These are phyloP conservation scores for Hypoxylon sp. DNA, from an alignment of 2,329 filamentous ascomycete genomes.

Conservation along the genomic window DNA sequence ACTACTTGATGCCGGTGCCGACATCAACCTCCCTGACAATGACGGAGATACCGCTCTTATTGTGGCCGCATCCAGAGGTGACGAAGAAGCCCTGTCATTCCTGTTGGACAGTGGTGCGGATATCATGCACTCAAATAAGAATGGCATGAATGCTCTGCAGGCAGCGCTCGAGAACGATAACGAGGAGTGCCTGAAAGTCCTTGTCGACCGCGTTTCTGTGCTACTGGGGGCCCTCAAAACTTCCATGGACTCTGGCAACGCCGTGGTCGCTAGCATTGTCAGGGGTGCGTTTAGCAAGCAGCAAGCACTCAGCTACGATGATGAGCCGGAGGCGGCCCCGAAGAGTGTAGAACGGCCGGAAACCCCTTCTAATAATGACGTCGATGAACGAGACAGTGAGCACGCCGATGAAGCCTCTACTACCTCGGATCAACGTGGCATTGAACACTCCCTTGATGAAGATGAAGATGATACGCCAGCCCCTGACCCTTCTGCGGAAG, in stretches of 20 bases:
- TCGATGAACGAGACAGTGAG: conserved; percentile 9
- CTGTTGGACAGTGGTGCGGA: conserved; percentile 55
- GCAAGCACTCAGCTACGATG: conserved; percentile 51
- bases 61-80: conserved; percentile 52
- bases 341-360: conserved; percentile 3
- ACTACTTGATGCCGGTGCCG: conserved; percentile 55
- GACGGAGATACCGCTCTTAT: conserved; percentile 58
- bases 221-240: conserved; percentile 51
- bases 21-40: conserved; percentile 55
- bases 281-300: conserved; percentile 47
- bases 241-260: conserved; percentile 51
- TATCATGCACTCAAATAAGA: conserved; percentile 52
- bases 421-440: not conserved
- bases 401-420: not conserved
- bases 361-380: conserved; percentile 1
- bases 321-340: conserved; percentile 35
- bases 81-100: conserved; percentile 53
- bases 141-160: conserved; percentile 52
- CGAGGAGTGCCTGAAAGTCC: conserved; percentile 49
- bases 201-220: conserved; percentile 51
- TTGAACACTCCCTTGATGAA: not conserved
- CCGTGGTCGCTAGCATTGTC: conserved; percentile 49
- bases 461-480: conserved; percentile 15
- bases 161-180: conserved; percentile 46
- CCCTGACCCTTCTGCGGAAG: conserved; percentile 4